Conservation (phyloP, 2,329 filamentous ascomycete genomes). For the Venturiaceae sp. region DNA sequence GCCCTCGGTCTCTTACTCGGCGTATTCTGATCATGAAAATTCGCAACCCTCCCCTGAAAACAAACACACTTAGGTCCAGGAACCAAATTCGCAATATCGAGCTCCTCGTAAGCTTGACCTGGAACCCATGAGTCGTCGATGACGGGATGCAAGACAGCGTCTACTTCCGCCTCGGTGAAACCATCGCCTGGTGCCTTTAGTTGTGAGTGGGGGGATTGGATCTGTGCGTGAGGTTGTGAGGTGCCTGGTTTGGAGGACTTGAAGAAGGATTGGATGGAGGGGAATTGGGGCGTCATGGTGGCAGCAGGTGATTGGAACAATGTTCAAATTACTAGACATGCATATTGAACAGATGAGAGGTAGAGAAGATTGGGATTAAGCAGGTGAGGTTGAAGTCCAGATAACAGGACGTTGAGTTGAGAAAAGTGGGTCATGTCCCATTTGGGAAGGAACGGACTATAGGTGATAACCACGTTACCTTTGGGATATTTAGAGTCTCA, state of each 20-base stretch:
- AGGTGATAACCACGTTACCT: no score
- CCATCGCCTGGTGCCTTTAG: slow-evolving; percentile 33
- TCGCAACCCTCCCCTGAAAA: slow-evolving; percentile 47
- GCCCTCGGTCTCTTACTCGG: slow-evolving; percentile 31
- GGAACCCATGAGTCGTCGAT: slow-evolving; percentile 30
- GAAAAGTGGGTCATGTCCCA: neutral
- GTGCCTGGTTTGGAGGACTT: slow-evolving; percentile 13
- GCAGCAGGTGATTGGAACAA: no score
- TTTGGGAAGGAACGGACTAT: neutral
- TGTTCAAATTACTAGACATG: neutral
- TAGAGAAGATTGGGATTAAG: neutral
- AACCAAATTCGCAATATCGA: slow-evolving; percentile 36
- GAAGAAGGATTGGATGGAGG: slow-evolving; percentile 36
- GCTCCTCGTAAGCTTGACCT: slow-evolving; percentile 35
- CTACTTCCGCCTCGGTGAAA: slow-evolving; percentile 41
- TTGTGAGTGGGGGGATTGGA: slow-evolving; percentile 14
- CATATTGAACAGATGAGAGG: neutral
- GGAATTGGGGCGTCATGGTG: slow-evolving; percentile 22
- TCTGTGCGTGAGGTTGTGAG: neutral
- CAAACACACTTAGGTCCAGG: slow-evolving; percentile 40
- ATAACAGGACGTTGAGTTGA: neutral
- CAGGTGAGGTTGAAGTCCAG: neutral
- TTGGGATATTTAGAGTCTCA: no score
- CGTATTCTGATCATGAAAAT: slow-evolving; percentile 38
- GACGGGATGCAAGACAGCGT: slow-evolving; percentile 26